These are phyloP conservation scores for Talaromyces sp. DNA, from an alignment of 2,329 filamentous ascomycete species.

Conservation along the genomic window DNA sequence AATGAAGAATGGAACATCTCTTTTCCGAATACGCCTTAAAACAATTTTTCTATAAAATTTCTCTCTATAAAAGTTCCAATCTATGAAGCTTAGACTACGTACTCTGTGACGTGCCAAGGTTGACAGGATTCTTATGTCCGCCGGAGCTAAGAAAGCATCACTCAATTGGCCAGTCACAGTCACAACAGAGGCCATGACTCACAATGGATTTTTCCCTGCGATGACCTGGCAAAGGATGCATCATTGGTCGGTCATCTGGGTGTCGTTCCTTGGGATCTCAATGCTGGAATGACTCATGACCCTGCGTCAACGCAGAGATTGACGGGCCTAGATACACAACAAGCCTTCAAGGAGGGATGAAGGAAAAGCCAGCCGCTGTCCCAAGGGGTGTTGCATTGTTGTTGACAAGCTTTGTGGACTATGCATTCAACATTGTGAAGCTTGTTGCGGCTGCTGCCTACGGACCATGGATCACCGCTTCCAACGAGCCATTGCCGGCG, in stretches of 20 bases:
- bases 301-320: not conserved
- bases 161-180: not conserved
- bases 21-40: too few species aligned
- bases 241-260: not conserved
- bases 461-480: not conserved
- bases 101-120: not conserved
- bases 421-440: too few species aligned
- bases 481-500: not conserved
- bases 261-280: not conserved
- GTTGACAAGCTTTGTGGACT: not conserved
- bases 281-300: not conserved
- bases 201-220: not conserved
- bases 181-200: not conserved
- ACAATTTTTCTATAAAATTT: too few species aligned
- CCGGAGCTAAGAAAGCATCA: not conserved
- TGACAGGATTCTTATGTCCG: not conserved
- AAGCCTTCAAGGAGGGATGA: not conserved
- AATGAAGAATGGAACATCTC: not conserved
- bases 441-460: not conserved
- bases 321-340: too few species aligned
- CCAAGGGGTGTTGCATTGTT: too few species aligned
- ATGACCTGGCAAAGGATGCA: not conserved
- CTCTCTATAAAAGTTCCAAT: too few species aligned
- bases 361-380: not conserved
- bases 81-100: not conserved